Evolutionary conservation across 805 yeast species (phyloP), one percentile per base, ranked within the genome.

Genomic region (Nakazawaea wyomingensis): DNA sequence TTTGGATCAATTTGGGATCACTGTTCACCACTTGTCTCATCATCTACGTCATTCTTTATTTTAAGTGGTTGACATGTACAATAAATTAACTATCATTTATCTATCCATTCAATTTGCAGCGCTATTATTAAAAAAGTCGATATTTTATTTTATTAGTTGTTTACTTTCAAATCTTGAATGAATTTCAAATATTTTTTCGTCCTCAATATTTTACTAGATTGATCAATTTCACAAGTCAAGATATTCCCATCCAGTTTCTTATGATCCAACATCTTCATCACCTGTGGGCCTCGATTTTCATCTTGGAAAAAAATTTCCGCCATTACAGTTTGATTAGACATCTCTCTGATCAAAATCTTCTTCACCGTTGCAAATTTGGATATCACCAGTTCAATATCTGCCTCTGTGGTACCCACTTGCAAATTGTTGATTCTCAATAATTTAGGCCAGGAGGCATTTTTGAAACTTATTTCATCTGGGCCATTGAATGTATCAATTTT

Each of bases 161-260:
- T 24, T 5, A 17, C n/a, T 14, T 26, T 27, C 22, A 35, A 14
- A 24, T 36, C 44, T 19, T 31, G 22, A 13, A 35, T 22, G 10
- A 39, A 35, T 18, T 28, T 17, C 8, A 35, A 37, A 37, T 38
- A 40, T 11, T 41, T 22, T 14, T 11, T 19, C 9, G 29, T 20
- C 16, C 31, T 41, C 37, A 44, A 22, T 8, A 49, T 49, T 9
- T 39, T 34, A 19, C 55, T 47, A 21, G 50, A 53, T 3, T 56
- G 47, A 3, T 55, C 54, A 13, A 69, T 56, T 17, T 52, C 55
- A 1, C 65, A 71, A 32, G 54, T 53, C 8, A 73, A 47, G 2
- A 59, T 58, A 38, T 72, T 56, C 11, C 76, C 76, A 51, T 76
- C 78, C 10, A 78, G 77, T n/a, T 60, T 46, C 1, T 70, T 72